Base-by-base conservation (phyloP, 2,329 filamentous ascomycete genomes). In the Dothideomycetes sp. region DNA sequence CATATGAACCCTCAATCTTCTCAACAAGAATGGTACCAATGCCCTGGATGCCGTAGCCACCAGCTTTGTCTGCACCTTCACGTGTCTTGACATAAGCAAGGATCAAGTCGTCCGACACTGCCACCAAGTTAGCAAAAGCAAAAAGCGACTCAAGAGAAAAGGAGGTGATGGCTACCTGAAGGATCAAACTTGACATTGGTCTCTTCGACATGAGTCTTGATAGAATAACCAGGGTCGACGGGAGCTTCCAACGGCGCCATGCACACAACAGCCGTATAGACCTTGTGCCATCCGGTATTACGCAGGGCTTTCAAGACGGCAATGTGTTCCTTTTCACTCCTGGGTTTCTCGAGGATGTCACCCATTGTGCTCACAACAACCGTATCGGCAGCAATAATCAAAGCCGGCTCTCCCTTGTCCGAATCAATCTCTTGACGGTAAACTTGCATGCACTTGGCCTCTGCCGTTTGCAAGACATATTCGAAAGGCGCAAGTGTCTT, bases 1-100 rank as follows among this genome's bases (percentile, higher is more conserved):
- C 91, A 54, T 86, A 84, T 41, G 78, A 79, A 9, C 91, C 91
- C 49, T 94, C 84, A 49, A 98, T 83, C 61, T 74, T 82, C 60
- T 95, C 87, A 10, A 98, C 79, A 43, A 98, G 63, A 58, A 95
- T 79, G 7, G 84, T 82, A 1, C 84, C 91, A 9, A 89, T 69
- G 0, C 89, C 91, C 63, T 98, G 91, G 39, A 98, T 76, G 1
- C 86, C 91, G 62, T 98, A 98, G 0, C 91, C 91, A 2, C 91
- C 91, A 0, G 91, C 91, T 69, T 96, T 98, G 62, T 96, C 91
- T 9, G 78, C 87, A 2, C 91, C 91, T 68, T 98, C 91, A 41
- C 89, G 73, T 16, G 89, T 95, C 55, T 71, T 74, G 44, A 88
- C 82, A 57, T 88, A 88, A 39, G 74, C 75, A 51, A 85, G 68